phyloP scores from a whole-genome alignment of 139 green algal species.

The Gonium pectorale region DNA sequence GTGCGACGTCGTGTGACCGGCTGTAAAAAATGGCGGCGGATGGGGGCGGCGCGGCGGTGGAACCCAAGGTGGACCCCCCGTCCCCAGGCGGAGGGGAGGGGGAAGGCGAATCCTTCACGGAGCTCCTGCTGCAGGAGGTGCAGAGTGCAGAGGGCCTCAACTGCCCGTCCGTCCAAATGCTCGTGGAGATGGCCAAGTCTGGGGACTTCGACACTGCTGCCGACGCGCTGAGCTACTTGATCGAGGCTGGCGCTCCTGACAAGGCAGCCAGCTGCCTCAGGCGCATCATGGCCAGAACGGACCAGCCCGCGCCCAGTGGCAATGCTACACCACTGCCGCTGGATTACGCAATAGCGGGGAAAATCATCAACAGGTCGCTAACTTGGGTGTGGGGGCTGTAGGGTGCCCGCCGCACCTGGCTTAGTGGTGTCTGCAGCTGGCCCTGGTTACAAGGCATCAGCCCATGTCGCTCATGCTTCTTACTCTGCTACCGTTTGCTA shows the following conservation, averaged over 20 bases:
- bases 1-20: too few relatives aligned
- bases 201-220: slow-evolving; percentile 32
- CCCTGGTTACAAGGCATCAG: too few relatives aligned
- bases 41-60: not conserved
- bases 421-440: not conserved
- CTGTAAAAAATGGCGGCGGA: not conserved
- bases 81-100: not conserved
- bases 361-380: slow-evolving; percentile 38
- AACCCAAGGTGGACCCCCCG: not conserved
- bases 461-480: too few relatives aligned
- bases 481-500: too few relatives aligned
- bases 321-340: slow-evolving; percentile 2
- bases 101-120: slow-evolving; percentile 30
- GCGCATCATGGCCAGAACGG: not conserved
- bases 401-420: too few relatives aligned
- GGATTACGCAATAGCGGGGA: slow-evolving; percentile 15
- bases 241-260: slow-evolving; percentile 25
- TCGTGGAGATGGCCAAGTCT: slow-evolving; percentile 34
- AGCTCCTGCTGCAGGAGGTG: slow-evolving; percentile 49
- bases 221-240: slow-evolving; percentile 16
- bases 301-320: too few relatives aligned
- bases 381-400: too few relatives aligned
- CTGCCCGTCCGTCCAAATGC: slow-evolving; percentile 53
- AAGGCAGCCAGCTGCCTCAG: slow-evolving; percentile 14
- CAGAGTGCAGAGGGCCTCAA: slow-evolving; percentile 67